Conservation (phyloP, 441 rosid genomes). For the Pelargonium exstipulatum region DNA sequence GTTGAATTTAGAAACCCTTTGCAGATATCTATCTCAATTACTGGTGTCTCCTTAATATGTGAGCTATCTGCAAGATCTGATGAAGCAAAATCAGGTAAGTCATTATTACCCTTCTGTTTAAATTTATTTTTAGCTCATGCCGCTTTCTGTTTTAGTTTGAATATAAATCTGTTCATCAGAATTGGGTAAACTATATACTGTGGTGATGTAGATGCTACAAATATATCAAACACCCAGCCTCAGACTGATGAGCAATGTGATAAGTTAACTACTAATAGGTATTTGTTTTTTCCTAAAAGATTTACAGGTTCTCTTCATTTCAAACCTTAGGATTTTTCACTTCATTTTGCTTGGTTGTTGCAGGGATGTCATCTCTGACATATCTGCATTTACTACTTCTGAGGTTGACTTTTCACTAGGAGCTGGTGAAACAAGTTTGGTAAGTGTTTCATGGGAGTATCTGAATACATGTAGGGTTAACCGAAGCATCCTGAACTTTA, state of each 20-base stretch:
- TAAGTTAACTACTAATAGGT: constrained; percentile 37
- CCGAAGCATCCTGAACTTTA: not conserved
- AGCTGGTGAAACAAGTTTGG: constrained; percentile 63
- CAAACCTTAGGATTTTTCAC: not conserved
- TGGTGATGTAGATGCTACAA: constrained; percentile 41
- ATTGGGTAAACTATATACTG: constrained; percentile 15
- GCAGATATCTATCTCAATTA: constrained; percentile 62
- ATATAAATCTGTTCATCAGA: constrained; percentile 4
- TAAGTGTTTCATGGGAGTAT: constrained; percentile 34
- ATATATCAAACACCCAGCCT: constrained; percentile 39
- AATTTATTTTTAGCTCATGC: constrained; percentile 7
- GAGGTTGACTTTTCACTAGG: constrained; percentile 58
- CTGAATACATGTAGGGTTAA: constrained; percentile 14
- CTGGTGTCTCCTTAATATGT: constrained; percentile 70
- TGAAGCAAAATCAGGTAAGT: constrained; percentile 57
- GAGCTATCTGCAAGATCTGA: constrained; percentile 59
- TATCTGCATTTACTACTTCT: constrained; percentile 54
- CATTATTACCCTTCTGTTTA: constrained; percentile 20
- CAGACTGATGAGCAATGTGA: constrained; percentile 36
- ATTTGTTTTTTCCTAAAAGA: constrained; percentile 14
- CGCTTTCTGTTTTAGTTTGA: constrained; percentile 9
- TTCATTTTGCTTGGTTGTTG: constrained; percentile 21
- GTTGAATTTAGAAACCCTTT: constrained; percentile 79
- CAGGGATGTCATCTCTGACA: constrained; percentile 48
- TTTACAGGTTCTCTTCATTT: constrained; percentile 7